phyloP scores from a whole-genome alignment of 176 grass and related monocot species.

The Cenchrus fungigraminus region DNA sequence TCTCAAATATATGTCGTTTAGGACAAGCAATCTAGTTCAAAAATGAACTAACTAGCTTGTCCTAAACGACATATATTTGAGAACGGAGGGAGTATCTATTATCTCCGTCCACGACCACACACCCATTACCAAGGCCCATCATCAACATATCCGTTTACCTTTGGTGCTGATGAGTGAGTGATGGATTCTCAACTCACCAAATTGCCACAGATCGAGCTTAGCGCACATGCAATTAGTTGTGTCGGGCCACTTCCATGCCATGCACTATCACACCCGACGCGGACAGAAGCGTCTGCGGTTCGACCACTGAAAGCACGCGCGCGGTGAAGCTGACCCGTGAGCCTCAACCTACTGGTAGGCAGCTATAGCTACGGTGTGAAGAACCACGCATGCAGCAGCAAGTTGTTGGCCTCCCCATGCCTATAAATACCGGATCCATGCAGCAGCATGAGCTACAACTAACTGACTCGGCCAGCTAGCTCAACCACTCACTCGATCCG shows the following conservation, averaged over 20 bases:
- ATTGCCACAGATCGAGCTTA: too few relatives aligned
- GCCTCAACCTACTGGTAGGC: neutral
- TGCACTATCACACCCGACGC: neutral
- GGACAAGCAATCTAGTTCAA: too few relatives aligned
- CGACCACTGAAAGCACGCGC: conserved; percentile 38
- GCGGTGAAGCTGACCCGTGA: neutral
- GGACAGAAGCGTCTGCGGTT: conserved; percentile 21
- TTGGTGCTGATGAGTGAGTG: too few relatives aligned
- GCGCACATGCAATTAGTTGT: neutral
- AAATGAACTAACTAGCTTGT: too few relatives aligned
- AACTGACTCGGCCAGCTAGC: conserved; percentile 7
- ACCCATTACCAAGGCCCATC: too few relatives aligned
- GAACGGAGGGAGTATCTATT: too few relatives aligned
- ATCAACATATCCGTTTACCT: too few relatives aligned
- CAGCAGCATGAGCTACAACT: conserved; percentile 12
- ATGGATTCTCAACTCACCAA: too few relatives aligned
- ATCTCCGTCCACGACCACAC: too few relatives aligned
- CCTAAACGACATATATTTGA: too few relatives aligned
- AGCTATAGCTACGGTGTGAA: neutral
- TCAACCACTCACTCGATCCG: neutral
- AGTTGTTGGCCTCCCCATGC: conserved; percentile 12
- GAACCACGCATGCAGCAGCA: neutral
- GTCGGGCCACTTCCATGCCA: neutral
- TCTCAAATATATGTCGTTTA: too few relatives aligned
- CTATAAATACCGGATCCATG: conserved; percentile 54